phyloP scores from a whole-genome alignment of 805 yeast species.

The baker's yeast (Saccharomyces cerevisiae) region DNA sequence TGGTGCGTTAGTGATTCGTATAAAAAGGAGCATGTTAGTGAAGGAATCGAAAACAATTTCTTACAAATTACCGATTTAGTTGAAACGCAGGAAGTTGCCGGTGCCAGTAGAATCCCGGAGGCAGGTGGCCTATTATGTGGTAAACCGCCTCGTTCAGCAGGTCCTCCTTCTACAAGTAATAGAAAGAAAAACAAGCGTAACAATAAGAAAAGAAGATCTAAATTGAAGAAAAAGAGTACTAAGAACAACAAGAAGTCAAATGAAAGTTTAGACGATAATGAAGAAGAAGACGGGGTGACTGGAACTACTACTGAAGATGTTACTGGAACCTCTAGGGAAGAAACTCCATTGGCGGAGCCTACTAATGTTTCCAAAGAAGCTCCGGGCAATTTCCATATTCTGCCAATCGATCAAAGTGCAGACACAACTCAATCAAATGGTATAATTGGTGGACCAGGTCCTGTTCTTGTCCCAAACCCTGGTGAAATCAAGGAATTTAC shows the following conservation, averaged over 20 bases:
- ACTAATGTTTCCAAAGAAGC: conserved; percentile 9
- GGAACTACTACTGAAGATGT: not conserved
- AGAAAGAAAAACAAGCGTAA: conserved; percentile 10
- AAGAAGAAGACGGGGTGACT: not conserved
- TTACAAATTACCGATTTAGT: conserved; percentile 12
- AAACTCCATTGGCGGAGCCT: conserved; percentile 13
- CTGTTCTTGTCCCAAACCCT: conserved; percentile 44
- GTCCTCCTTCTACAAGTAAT: conserved; percentile 7
- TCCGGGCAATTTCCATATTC: conserved; percentile 28
- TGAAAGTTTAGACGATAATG: not conserved
- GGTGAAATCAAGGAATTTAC: conserved; percentile 58
- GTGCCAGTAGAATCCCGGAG: conserved; percentile 37
- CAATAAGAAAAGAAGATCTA: conserved; percentile 7
- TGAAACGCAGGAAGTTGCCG: conserved; percentile 8
- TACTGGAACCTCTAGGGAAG: conserved; percentile 10
- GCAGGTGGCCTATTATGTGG: conserved; percentile 37
- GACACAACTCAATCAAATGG: conserved; percentile 32
- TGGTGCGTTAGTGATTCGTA: conserved; percentile 43
- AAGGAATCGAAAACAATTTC: conserved; percentile 34
- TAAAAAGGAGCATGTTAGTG: conserved; percentile 37
- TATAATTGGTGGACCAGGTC: conserved; percentile 65
- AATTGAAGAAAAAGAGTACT: conserved; percentile 5
- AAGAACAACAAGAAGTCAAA: not conserved
- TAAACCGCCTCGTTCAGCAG: not conserved
- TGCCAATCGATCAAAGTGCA: conserved; percentile 36